Evolutionary conservation across 2,329 filamentous ascomycete species (phyloP), one percentile per base, ranked within the genome.

Genomic region (Claviceps purpurea): DNA sequence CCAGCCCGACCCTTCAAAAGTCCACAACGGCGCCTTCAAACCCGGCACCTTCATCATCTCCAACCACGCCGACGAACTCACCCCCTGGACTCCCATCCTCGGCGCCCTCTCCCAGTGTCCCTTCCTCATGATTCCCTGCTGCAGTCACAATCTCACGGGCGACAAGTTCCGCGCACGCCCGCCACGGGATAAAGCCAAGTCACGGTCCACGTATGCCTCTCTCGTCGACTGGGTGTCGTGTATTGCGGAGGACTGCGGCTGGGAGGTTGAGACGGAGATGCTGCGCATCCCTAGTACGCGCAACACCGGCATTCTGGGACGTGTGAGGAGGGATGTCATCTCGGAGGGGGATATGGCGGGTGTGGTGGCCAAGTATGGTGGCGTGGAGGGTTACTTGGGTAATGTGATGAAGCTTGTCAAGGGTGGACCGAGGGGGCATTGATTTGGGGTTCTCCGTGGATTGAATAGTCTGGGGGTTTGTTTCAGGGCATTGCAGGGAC

Each of bases 41-140:
- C 64, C 67, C 16, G 81, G 81, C 30, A 94, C 89, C 0, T 98
- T 98, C 67, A 89, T 98, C 60, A 85, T 98, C 56, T 95, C 89
- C 48, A 98, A 98, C 63, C 93, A 98, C 65, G 91, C 91, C 11
- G 93, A 98, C 64, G 90, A 98, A 69, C 77, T 98, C 14, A 98
- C 93, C 0, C 81, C 88, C 0, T 98, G 93, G 93, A 97, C 93
- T 0, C 93, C 93, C 0, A 77, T 97, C 18, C 78, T 98, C 42
- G 90, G 88, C 1, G 79, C 81, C 6, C 71, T 89, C 1, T 89
- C 85, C 0, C 70, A 78, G 2, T 85, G 85, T 11, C 85, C 89
- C 0, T 98, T 96, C 66, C 81, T 98, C 56, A 86, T 87, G 59
- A 95, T 98, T 45, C 93, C 93, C 1, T 98, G 93, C 71, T 98